Percentiles rank a stretch among this genome's conserved stretches.
These are phyloP conservation scores for Gnaphalium uliginosum DNA, from an alignment of 129 eudicot genomes.

Conservation along the genomic window DNA sequence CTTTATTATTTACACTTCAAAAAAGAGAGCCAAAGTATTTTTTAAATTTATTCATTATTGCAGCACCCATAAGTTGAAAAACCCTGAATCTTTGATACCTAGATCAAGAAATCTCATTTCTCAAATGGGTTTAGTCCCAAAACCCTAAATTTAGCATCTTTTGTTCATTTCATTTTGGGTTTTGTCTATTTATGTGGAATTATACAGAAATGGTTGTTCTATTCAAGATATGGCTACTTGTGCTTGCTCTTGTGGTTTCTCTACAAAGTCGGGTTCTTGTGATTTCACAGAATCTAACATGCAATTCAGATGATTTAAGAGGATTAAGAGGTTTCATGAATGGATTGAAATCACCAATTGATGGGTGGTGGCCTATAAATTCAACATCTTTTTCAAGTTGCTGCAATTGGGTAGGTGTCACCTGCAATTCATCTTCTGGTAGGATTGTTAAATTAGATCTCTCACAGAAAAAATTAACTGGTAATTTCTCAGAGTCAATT, in stretches of 20 bases:
- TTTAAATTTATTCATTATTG: background rate
- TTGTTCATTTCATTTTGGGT: background rate
- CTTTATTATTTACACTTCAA: background rate
- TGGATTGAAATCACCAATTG: conserved; percentile 36
- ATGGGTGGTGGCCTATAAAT: conserved; percentile 39
- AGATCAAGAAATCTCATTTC: conserved; percentile 14
- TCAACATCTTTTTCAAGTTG: conserved; percentile 44
- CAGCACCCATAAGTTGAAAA: background rate
- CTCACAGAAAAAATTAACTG: background rate
- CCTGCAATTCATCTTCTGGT: conserved; percentile 38
- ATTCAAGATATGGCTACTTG: background rate
- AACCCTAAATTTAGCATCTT: conserved; percentile 15
- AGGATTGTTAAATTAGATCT: conserved; percentile 31
- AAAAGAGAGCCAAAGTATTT: background rate
- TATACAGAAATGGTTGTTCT: background rate
- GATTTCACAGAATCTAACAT: conserved; percentile 35
- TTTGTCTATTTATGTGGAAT: background rate
- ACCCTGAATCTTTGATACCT: conserved; percentile 4
- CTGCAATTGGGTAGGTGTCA: conserved; percentile 53
- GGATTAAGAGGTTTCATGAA: conserved; percentile 35
- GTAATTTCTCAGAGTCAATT: conserved; percentile 32
- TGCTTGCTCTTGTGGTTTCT: conserved; percentile 26
- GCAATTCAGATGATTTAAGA: conserved; percentile 44
- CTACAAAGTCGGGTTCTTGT: conserved; percentile 22
- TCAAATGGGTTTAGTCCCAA: conserved; percentile 8